These are phyloP conservation scores for Lophium mytilinum DNA, from an alignment of 495 filamentous ascomycete species.

Conservation along the genomic window DNA sequence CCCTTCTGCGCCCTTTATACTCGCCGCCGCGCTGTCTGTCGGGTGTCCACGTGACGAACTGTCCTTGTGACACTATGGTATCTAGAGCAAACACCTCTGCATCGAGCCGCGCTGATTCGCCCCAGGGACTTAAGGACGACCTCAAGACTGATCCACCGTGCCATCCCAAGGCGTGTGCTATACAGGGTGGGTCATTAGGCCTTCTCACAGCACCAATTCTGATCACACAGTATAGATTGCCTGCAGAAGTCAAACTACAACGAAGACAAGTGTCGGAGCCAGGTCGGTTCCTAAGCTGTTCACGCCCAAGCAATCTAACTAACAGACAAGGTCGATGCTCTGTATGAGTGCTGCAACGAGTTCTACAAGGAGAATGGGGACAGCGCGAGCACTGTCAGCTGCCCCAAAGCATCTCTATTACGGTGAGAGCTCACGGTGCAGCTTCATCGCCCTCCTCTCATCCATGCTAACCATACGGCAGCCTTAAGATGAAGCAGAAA, in stretches of 20 bases:
- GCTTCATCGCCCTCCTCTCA: background rate
- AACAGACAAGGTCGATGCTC: slow-evolving; percentile 60
- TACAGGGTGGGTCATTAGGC: slow-evolving; percentile 57
- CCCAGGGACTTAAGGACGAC: slow-evolving; percentile 52
- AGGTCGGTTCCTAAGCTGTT: slow-evolving; percentile 19
- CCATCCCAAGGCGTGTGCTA: slow-evolving; percentile 83
- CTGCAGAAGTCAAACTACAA: slow-evolving; percentile 77
- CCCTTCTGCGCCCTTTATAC: background rate
- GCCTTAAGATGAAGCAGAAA: slow-evolving; percentile 80
- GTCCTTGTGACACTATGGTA: background rate
- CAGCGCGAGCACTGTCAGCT: slow-evolving; percentile 66
- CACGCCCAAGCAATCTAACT: background rate
- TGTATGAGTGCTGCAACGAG: slow-evolving; percentile 88
- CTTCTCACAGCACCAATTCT: slow-evolving; percentile 15
- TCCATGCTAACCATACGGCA: background rate
- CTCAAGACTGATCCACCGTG: slow-evolving; percentile 71
- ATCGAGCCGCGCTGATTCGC: background rate
- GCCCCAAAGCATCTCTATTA: slow-evolving; percentile 73
- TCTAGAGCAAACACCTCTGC: slow-evolving; percentile 3
- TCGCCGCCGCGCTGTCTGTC: background rate
- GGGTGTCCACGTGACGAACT: slow-evolving; percentile 20
- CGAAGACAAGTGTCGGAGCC: slow-evolving; percentile 68
- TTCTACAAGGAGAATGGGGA: slow-evolving; percentile 83
- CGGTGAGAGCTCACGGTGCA: slow-evolving; percentile 24
- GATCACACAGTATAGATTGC: slow-evolving; percentile 51